Base-by-base conservation (phyloP, 495 filamentous ascomycete genomes). In the Pseudoneurospora amorphoporcata region DNA sequence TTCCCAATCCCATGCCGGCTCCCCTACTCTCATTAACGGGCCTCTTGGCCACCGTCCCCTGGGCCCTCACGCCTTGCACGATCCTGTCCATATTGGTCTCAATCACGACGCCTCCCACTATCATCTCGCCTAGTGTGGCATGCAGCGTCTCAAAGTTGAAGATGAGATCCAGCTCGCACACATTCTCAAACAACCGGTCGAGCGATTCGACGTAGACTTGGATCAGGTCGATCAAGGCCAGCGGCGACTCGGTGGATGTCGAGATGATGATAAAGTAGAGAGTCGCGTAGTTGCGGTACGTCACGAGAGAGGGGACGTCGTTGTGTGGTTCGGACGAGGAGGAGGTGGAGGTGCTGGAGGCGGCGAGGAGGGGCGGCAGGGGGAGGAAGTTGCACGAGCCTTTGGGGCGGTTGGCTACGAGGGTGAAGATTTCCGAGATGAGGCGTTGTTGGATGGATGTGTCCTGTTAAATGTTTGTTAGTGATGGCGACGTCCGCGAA, bases 141-240 rank as follows among this genome's bases (percentile, higher is more conserved):
- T 99, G 95, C 80, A 98, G 87, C 39, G 93, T 94, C 87, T 99
- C 95, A 80, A 97, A 99, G 76, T 97, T 97, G 84, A 98, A 99
- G 81, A 98, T 99, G 71, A 99, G 86, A 79, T 99, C 95, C 68
- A 99, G 84, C 82, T 99, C 95, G 85, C 95, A 99, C 35, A 99
- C 95, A 77, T 98, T 97, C 84, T 98, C 95, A 79, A 98, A 98
- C 70, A 99, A 86, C 71, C 93, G 88, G 80, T 99, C 95, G 29
- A 99, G 87, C 23, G 96, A 89, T 82, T 98, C 95, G 70, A 99
- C 95, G 75, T 97, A 98, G 37, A 98, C 95, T 81, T 98, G 95
- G 76, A 99, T 98, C 69, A 99, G 84, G 82, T 99, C 95, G 40
- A 99, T 92, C 1, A 99, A 87, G 1, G 95, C 95, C 0, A 99